Base-by-base conservation (phyloP, 495 filamentous ascomycete genomes). In the Poronia punctata region DNA sequence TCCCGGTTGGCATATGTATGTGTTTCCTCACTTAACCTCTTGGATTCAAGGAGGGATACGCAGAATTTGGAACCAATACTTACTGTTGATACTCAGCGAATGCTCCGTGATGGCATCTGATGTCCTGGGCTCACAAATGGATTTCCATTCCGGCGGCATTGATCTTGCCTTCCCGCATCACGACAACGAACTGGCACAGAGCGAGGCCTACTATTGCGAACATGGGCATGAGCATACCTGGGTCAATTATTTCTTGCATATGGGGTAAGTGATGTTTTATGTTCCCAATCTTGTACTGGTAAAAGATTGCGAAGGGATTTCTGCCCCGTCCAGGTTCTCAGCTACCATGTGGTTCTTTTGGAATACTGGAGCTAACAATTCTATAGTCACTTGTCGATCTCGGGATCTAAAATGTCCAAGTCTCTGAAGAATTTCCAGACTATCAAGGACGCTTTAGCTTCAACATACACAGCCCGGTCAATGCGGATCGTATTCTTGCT, bases 401-500 rank as follows among this genome's bases (percentile, higher is more conserved):
- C 79, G 24, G 90, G 92, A 0, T 83, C 78, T 5, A 98, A 98
- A 59, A 98, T 98, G 92, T 86, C 80, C 33, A 96, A 97, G 62
- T 84, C 77, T 5, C 59, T 97, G 41, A 97, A 98, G 69, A 98
- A 96, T 64, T 98, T 96, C 61, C 86, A 84, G n/a, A 94, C 92
- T 0, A 94, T 98, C 45, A 76, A 83, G 7, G 84, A 92, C 50
- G 88, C 88, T 0, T 68, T 98, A 1, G 72, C 71, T 5, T 66
- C 62, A 0, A 82, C 80, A 15, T 95, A 86, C 73, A 95, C 85
- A 0, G 66, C 92, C 0, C 76, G 92, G 26, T 76, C 75, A 17
- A 69, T 97, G 64, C 71, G 92, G 19, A 84, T 96, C 34, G 81
- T 92, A 7, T 95, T 98, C 66, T 58, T 98, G 21, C 75, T 94